Percentiles rank a stretch among this genome's conserved stretches.
These are phyloP conservation scores for Graphilbum fragrans DNA, from an alignment of 2,329 filamentous ascomycete species.

Conservation along the genomic window DNA sequence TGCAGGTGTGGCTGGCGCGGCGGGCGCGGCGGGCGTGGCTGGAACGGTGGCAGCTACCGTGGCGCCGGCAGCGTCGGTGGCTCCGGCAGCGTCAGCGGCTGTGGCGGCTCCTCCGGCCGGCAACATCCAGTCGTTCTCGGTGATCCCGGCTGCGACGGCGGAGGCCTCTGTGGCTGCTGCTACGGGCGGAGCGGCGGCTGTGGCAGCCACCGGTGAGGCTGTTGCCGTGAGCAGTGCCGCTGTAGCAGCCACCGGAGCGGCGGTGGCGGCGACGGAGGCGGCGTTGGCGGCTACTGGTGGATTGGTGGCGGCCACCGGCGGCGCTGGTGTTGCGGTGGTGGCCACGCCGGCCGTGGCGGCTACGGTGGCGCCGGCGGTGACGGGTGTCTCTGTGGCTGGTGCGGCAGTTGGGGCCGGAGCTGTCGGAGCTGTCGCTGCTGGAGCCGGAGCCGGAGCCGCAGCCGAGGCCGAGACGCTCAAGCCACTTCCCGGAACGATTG, in stretches of 20 bases:
- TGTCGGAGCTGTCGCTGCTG: background rate
- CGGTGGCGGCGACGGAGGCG: too few relatives aligned
- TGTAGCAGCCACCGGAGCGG: too few relatives aligned
- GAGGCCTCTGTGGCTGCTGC: background rate
- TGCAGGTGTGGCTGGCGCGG: too few relatives aligned
- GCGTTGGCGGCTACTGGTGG: too few relatives aligned
- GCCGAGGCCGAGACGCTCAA: conserved; percentile 3
- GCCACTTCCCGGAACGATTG: conserved; percentile 6
- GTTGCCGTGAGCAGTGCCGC: too few relatives aligned
- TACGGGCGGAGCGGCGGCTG: background rate
- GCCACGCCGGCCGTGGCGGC: too few relatives aligned
- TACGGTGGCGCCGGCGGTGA: background rate
- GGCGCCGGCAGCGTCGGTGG: background rate
- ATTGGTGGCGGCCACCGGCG: too few relatives aligned
- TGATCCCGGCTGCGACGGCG: background rate
- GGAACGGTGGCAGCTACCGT: background rate
- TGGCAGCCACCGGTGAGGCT: background rate
- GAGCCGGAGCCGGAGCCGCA: background rate
- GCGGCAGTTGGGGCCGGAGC: background rate
- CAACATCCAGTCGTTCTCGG: background rate
- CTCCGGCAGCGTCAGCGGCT: background rate
- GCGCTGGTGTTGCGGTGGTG: too few relatives aligned
- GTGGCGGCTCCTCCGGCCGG: background rate
- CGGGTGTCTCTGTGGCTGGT: background rate
- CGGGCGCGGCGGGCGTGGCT: too few relatives aligned